phyloP scores from a whole-genome alignment of 2,329 filamentous ascomycete genomes.

The Blastomyces gilchristii region DNA sequence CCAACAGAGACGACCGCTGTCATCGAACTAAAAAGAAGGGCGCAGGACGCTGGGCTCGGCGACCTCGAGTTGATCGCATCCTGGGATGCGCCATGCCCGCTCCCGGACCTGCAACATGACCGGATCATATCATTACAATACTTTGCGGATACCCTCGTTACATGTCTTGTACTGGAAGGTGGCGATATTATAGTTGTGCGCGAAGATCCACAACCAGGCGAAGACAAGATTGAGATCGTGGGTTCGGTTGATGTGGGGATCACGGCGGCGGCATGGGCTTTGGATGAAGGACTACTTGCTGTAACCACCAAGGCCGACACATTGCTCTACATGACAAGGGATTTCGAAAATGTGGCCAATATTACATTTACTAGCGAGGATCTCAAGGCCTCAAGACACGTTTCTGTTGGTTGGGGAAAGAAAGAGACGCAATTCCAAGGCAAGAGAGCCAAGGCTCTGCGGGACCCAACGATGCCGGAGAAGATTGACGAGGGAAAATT shows the following conservation, averaged over 20 bases:
- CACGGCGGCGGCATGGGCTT: conserved; percentile 80
- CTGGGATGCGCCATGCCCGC: conserved; percentile 79
- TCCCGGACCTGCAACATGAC: conserved; percentile 65
- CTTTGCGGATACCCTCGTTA: conserved; percentile 67
- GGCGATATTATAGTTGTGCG: conserved; percentile 83
- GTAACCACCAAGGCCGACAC: conserved; percentile 71
- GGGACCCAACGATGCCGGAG: conserved; percentile 91
- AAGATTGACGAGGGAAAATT: conserved; percentile 74
- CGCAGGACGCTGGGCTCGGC: conserved; percentile 28
- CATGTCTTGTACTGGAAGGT: conserved; percentile 74
- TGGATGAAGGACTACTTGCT: conserved; percentile 82
- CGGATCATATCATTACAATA: conserved; percentile 69
- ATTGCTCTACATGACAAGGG: conserved; percentile 82
- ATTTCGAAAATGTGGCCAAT: conserved; percentile 75
- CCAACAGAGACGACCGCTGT: conserved; percentile 58
- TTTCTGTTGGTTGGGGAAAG: conserved; percentile 96
- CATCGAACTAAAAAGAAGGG: conserved; percentile 58
- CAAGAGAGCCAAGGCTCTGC: conserved; percentile 70
- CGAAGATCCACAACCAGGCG: conserved; percentile 55
- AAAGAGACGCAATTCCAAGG: conserved; percentile 97
- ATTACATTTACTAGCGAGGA: conserved; percentile 63
- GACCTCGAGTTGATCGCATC: conserved; percentile 54
- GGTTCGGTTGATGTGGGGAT: conserved; percentile 91
- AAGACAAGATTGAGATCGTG: conserved; percentile 85
- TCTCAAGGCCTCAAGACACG: conserved; percentile 79